These are phyloP conservation scores for Leccinum variicolor DNA, from an alignment of 768 basidiomycete genomes.

Conservation along the genomic window DNA sequence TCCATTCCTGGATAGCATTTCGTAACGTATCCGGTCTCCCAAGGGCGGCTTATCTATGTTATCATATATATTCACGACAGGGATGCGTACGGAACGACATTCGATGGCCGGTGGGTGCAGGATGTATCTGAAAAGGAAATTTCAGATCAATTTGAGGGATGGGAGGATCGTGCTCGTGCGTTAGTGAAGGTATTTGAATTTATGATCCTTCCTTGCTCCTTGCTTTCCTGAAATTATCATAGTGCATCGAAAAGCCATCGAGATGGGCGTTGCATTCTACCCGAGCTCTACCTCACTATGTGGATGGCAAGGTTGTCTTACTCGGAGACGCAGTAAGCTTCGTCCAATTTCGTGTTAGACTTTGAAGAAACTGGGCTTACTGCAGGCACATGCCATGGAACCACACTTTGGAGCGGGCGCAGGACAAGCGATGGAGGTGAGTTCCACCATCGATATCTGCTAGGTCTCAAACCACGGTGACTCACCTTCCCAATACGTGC, in stretches of 20 bases:
- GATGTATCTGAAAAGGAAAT: conserved; percentile 34
- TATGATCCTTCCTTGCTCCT: too few species aligned
- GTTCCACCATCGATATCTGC: conserved; percentile 10
- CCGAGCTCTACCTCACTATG: conserved; percentile 38
- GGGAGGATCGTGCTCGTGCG: conserved; percentile 8
- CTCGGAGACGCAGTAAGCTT: conserved; percentile 44
- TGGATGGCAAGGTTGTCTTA: conserved; percentile 39
- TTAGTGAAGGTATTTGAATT: conserved; percentile 11
- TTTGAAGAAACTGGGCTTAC: not conserved
- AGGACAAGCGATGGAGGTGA: conserved; percentile 49
- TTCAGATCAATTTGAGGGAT: conserved; percentile 27
- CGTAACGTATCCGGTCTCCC: conserved; percentile 38
- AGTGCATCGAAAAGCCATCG: conserved; percentile 36
- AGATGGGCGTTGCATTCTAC: conserved; percentile 45
- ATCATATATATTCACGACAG: conserved; percentile 29
- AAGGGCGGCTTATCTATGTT: conserved; percentile 35
- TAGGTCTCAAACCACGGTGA: not conserved
- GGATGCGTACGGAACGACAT: conserved; percentile 28
- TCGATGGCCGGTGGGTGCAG: conserved; percentile 29
- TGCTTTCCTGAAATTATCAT: not conserved
- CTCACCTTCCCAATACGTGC: not conserved
- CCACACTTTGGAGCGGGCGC: conserved; percentile 48
- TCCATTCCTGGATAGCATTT: conserved; percentile 30
- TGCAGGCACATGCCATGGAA: conserved; percentile 43
- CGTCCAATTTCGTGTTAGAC: not conserved